phyloP scores from a whole-genome alignment of 768 basidiomycete species.

The Serendipita sp. region DNA sequence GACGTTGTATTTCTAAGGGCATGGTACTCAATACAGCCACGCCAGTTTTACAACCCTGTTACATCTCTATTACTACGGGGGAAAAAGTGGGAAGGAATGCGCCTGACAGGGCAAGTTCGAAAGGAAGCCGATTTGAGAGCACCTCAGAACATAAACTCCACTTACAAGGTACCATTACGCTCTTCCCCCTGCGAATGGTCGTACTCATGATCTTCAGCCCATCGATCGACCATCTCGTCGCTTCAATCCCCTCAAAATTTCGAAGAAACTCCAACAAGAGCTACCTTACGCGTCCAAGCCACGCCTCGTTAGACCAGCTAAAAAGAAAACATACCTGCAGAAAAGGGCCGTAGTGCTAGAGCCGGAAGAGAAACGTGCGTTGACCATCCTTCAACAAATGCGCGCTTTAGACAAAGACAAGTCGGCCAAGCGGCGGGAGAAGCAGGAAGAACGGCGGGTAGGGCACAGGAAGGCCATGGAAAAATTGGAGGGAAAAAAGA shows the following conservation, averaged over 20 bases:
- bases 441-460: conserved; percentile 65
- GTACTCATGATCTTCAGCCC: conserved; percentile 19
- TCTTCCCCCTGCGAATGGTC: not conserved
- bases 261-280: conserved; percentile 77
- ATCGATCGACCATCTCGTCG: conserved; percentile 65
- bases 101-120: conserved; percentile 83
- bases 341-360: conserved; percentile 92
- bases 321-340: conserved; percentile 71
- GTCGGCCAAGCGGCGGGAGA: conserved; percentile 58
- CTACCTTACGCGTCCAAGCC: conserved; percentile 91
- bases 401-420: conserved; percentile 84
- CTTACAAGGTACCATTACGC: conserved; percentile 44
- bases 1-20: conserved; percentile 92
- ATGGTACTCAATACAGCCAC: conserved; percentile 92
- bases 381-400: conserved; percentile 87
- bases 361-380: conserved; percentile 85
- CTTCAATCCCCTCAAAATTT: conserved; percentile 81
- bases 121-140: conserved; percentile 75
- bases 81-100: conserved; percentile 88
- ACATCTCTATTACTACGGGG: conserved; percentile 75
- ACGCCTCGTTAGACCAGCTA: conserved; percentile 61
- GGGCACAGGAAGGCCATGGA: conserved; percentile 56
- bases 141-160: conserved; percentile 67
- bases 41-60: conserved; percentile 93
- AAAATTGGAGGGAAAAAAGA: conserved; percentile 45